Conservation (phyloP, 768 basidiomycete species). For the Naganishia vaughanmartiniae region DNA sequence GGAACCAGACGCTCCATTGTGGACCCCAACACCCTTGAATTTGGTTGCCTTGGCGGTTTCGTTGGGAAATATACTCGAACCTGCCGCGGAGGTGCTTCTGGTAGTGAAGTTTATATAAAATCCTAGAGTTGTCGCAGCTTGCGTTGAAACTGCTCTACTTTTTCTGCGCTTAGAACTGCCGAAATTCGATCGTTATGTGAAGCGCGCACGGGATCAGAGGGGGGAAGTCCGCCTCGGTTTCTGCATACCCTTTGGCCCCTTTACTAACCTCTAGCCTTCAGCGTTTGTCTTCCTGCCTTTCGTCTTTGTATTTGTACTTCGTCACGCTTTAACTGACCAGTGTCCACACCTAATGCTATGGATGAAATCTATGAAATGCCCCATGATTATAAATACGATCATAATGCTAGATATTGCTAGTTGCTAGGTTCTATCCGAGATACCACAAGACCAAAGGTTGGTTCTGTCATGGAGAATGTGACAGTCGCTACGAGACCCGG, state of each 20-base stretch:
- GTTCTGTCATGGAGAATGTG: too few relatives aligned
- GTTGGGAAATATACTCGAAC: too few relatives aligned
- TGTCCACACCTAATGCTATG: too few relatives aligned
- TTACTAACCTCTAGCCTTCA: too few relatives aligned
- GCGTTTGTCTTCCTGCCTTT: too few relatives aligned
- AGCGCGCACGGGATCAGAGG: neutral
- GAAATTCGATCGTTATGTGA: neutral
- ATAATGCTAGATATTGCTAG: neutral
- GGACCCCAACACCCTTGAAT: neutral
- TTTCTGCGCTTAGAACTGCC: neutral
- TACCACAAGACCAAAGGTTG: neutral
- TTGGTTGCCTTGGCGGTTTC: too few relatives aligned
- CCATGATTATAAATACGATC: neutral
- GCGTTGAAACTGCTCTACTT: neutral
- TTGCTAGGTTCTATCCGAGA: neutral
- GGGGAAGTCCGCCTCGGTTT: too few relatives aligned
- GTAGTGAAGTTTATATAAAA: neutral
- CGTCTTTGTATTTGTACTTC: too few relatives aligned
- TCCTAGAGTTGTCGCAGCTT: too few relatives aligned
- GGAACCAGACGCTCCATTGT: neutral
- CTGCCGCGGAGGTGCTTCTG: neutral
- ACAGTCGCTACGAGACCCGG: neutral
- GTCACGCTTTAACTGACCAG: too few relatives aligned
- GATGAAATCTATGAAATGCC: neutral
- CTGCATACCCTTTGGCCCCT: neutral